Base-by-base conservation (phyloP, 164 flowering plant genomes). In the Aristolochia contorta region DNA sequence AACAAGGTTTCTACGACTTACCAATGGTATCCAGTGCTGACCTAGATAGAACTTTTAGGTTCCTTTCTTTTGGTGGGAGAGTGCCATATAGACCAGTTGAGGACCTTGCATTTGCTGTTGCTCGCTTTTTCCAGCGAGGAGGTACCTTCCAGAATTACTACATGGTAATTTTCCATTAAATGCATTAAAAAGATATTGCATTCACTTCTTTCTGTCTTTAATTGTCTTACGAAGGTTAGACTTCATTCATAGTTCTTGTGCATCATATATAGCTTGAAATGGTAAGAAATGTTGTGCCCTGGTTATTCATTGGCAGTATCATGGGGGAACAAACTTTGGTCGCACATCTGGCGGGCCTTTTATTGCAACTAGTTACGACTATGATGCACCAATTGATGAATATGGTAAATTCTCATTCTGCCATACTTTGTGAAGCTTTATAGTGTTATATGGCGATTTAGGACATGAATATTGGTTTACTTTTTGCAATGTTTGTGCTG, bases 271-370 rank as follows among this genome's bases (percentile, higher is more conserved):
- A 9, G 4, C n/a, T 49, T 59, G 50, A 37, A 54, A 27, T 12
- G 12, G 61, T 16, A 27, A 56, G 55, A 4, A 58, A 54, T 54
- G 56, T 19, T 54, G 12, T 54, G 21, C 27, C 23, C 21, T 6
- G 25, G 15, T 14, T 13, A 54, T 22, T 66, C 32, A 15, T 25
- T 22, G 52, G 57, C 76, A 93, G 99, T 91, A 94, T 69, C 97
- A 94, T 71, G 99, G 97, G n/a, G 99, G 99, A 37, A 91, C 97
- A 37, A 94, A 94, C 77, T 94, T 94, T 77, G 99, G 80, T 25
- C 82, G 85, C n/a, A 75, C 81, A n/a, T 18, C 86, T 45, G 99
- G 99, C 30, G 97, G 97, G 51, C 99, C 99, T 22, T 94, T 91
- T 57, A 82, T 86, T 61, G 54, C 91, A 54, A 94, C 99, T 43